phyloP scores from a whole-genome alignment of 2,329 filamentous ascomycete species.

The Albifimbria verrucaria region DNA sequence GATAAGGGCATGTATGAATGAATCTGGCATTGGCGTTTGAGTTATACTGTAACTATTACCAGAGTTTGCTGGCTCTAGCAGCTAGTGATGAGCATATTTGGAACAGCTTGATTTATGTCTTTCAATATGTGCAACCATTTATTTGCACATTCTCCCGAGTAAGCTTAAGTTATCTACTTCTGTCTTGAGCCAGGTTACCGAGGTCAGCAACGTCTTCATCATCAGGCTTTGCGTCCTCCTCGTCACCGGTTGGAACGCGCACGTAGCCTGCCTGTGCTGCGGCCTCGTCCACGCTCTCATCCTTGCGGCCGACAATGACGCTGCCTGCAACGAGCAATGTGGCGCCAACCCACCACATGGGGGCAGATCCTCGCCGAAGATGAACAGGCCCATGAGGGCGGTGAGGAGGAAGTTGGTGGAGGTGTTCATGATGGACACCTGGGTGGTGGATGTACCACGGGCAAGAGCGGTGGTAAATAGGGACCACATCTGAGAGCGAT shows the following conservation, averaged over 20 bases:
- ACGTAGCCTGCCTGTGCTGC: slow-evolving; percentile 23
- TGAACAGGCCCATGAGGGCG: slow-evolving; percentile 64
- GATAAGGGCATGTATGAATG: slow-evolving; percentile 1
- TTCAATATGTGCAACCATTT: no score
- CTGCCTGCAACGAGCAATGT: slow-evolving; percentile 70
- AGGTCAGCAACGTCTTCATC: slow-evolving; percentile 34
- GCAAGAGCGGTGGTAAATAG: slow-evolving; percentile 78
- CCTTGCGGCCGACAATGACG: slow-evolving; percentile 71
- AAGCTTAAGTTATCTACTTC: slow-evolving; percentile 11
- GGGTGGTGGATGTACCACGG: slow-evolving; percentile 69
- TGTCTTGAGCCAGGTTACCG: slow-evolving; percentile 20
- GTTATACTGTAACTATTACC: no score
- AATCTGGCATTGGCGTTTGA: no score
- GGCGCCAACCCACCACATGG: slow-evolving; percentile 75
- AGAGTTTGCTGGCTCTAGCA: no score
- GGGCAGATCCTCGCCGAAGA: slow-evolving; percentile 70
- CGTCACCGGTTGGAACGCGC: slow-evolving; percentile 22
- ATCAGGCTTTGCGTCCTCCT: slow-evolving; percentile 18
- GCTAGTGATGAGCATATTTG: no score
- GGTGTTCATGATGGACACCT: slow-evolving; percentile 79
- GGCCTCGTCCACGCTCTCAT: slow-evolving; percentile 40
- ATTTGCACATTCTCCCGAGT: no score
- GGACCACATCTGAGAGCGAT: slow-evolving; percentile 66
- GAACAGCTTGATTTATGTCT: no score
- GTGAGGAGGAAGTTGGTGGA: slow-evolving; percentile 79